Evolutionary conservation across 164 flowering plant species (phyloP), one percentile per base, ranked within the genome.

Genomic region (Sedum album): DNA sequence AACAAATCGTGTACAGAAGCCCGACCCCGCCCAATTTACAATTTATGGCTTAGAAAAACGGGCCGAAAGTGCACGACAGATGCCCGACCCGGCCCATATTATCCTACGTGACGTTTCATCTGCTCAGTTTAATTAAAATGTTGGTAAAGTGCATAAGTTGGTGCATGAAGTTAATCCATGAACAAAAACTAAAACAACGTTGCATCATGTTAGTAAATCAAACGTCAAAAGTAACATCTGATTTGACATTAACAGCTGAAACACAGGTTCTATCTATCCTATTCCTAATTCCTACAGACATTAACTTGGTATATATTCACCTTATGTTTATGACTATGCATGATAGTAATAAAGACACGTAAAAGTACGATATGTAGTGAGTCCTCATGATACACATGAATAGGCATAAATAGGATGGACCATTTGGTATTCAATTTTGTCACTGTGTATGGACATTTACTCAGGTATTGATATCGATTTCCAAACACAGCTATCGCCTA

Each of bases 381-480:
- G 33, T 26, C 60, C 25, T 57, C 33, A 57, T 28, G 62, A 28
- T 57, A 57, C 62, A 28, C 62, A 57, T 57, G 62, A 57, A 57
- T 55, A 57, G 33, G 31, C 62, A 57, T 57, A 28, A 28, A 57
- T 57, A n/a, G 1, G 31, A 14, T 57, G 62, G 62, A 28, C 62
- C 33, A 57, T 57, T 57, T 57, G 62, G 62, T 57, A 57, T 57
- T 57, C 33, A 57, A 57, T 57, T 57, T 57, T 57, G 62, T 57
- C 33, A 57, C 33, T 28, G 33, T 57, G 20, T 15, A 57, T 0
- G 33, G 33, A 11, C 62, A 57, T 57, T 57, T 26, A 57, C 35
- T 57, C 62, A 28, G 15, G 33, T 13, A 57, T 28, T 57, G 33
- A 28, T 26, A 28, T 26, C 62, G 20, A 57, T 26, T 57, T 26